Evolutionary conservation across 140 eudicot genomes (phyloP), one percentile per base, ranked within the genome.

Genomic region (Senecio squalidus): DNA sequence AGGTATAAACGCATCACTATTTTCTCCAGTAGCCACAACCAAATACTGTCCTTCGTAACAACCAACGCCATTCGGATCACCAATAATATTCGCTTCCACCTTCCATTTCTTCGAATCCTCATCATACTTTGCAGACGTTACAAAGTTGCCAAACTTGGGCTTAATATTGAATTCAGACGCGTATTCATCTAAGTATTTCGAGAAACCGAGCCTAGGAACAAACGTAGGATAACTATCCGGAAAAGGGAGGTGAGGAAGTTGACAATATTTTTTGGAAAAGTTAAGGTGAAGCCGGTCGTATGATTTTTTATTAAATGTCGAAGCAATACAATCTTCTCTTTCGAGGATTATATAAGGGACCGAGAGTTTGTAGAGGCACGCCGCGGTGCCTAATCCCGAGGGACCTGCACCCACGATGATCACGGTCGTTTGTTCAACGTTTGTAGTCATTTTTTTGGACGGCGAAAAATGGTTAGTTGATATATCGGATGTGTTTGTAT

Each of bases 21-120:
- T 73, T 60, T 86, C 98, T 17, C 98, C 96, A 0, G 86, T 83
- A 0, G 92, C 96, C 66, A 91, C 94, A 23, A 91, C 92, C 72
- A 91, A 46, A 55, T 71, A 86, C 76, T 65, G 74, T 13, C 79
- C 79, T n/a, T 36, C 49, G 30, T 67, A 83, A 18, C 72, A 51
- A 55, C 67, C 68, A 2, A 62, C 50, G n/a, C n/a, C n/a, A n/a
- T n/a, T n/a, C 3, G 44, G 62, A 10, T 67, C 64, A 9, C 33
- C 53, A 5, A 55, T 4, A 5, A 45, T 55, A 27, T 38, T 57
- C 0, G 68, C 73, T 68, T 49, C 58, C 45, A 83, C 78, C 1
- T 8, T 65, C 95, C 98, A 91, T 25, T 14, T 70, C 20, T 41
- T 38, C 16, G 51, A 9, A 2, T 1, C 51, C 7, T 74, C 72